Evolutionary conservation across 2,329 filamentous ascomycete species (phyloP).

Genomic region (Cucurbitaria berberidis): DNA sequence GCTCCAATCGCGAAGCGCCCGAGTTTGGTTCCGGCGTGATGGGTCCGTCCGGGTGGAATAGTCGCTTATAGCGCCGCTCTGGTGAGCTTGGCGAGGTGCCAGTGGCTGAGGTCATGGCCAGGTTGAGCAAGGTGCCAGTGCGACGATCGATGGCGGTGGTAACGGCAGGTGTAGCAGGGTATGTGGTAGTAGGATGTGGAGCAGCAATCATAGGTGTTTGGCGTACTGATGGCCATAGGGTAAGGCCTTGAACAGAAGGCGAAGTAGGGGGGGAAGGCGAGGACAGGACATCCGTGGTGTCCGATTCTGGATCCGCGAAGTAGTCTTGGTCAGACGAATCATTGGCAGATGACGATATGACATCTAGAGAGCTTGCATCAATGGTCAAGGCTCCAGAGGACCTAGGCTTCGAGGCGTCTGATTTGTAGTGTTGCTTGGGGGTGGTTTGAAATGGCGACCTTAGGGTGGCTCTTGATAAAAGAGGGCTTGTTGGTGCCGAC

Average conservation of each 20-base stretch:
- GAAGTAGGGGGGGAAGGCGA: constrained; percentile 41
- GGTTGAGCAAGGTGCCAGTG: constrained; percentile 26
- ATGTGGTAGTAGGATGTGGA: constrained; percentile 25
- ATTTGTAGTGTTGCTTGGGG: constrained; percentile 17
- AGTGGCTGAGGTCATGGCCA: constrained; percentile 32
- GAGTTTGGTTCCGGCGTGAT: constrained; percentile 22
- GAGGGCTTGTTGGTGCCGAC: constrained; percentile 23
- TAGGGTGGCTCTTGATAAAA: constrained; percentile 18
- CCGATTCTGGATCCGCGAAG: constrained; percentile 38
- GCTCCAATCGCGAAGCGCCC: constrained; percentile 6
- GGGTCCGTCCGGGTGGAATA: constrained; percentile 46
- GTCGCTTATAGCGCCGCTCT: constrained; percentile 50
- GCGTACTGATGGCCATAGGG: constrained; percentile 34
- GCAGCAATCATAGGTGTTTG: constrained; percentile 32
- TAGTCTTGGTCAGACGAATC: constrained; percentile 42
- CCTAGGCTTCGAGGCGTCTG: constrained; percentile 12
- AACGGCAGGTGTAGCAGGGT: constrained; percentile 27
- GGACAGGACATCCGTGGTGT: constrained; percentile 40
- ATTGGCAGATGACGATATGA: constrained; percentile 38
- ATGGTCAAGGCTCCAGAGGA: constrained; percentile 3
- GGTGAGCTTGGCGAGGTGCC: constrained; percentile 42
- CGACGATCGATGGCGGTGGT: constrained; percentile 23
- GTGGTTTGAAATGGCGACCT: constrained; percentile 13
- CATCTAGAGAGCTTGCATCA: constrained; percentile 19
- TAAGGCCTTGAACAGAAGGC: constrained; percentile 26